Evolutionary conservation across 2,329 filamentous ascomycete genomes (phyloP).

Genomic region (Madurella mycetomatis): DNA sequence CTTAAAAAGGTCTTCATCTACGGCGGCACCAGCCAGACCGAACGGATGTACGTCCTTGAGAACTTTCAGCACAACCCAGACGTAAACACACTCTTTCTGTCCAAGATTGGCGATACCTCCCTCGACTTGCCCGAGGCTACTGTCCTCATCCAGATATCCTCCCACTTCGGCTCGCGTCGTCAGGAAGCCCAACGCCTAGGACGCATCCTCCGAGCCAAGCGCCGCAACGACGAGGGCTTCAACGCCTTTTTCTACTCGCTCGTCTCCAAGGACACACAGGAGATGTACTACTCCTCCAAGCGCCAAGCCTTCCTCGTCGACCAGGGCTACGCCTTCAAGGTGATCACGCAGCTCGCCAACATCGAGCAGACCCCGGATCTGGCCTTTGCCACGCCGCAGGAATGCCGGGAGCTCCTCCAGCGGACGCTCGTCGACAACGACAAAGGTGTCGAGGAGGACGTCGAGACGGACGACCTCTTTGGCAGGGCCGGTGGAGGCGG

Average conservation of each 20-base stretch:
- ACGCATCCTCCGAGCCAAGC: constrained; percentile 88
- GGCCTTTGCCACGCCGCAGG: constrained; percentile 71
- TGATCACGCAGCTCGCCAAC: constrained; percentile 91
- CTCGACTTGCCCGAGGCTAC: constrained; percentile 94
- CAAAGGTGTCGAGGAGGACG: constrained; percentile 29
- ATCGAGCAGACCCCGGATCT: constrained; percentile 80
- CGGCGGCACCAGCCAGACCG: constrained; percentile 78
- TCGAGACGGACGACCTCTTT: constrained; percentile 39
- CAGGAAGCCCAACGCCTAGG: constrained; percentile 94
- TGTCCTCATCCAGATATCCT: constrained; percentile 94
- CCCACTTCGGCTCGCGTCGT: constrained; percentile 92
- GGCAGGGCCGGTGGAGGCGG: constrained; percentile 22
- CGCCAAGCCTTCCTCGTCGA: constrained; percentile 95
- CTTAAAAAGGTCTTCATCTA: constrained; percentile 87
- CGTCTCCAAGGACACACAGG: constrained; percentile 93
- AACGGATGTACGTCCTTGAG: constrained; percentile 81
- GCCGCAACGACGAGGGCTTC: constrained; percentile 95
- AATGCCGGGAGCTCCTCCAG: constrained; percentile 80
- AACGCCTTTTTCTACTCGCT: constrained; percentile 99
- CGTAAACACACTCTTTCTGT: constrained; percentile 90
- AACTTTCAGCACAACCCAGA: constrained; percentile 92
- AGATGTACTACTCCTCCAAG: constrained; percentile 98
- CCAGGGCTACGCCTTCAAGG: constrained; percentile 97
- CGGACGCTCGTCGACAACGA: constrained; percentile 84
- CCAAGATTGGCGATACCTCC: constrained; percentile 98